phyloP scores from a whole-genome alignment of 2,329 filamentous ascomycete species.

The Fusarium solani-melongenae region DNA sequence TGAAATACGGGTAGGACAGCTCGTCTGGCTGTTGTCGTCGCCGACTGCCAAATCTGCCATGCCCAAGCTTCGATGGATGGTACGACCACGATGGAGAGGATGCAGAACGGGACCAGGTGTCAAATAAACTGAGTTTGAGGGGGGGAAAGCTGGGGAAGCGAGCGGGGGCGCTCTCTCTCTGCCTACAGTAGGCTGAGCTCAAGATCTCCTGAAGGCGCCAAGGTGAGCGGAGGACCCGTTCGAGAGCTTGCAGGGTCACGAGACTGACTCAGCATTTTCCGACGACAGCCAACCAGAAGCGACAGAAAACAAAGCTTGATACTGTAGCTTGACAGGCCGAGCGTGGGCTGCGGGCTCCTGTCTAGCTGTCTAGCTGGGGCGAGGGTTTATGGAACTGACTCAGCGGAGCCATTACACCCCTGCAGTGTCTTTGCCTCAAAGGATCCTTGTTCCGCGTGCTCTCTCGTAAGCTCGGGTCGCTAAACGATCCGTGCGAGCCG shows the following conservation, averaged over 20 bases:
- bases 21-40: neutral
- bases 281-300: neutral
- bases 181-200: neutral
- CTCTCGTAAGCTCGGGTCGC: no score
- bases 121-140: neutral
- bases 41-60: neutral
- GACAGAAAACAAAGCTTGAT: neutral
- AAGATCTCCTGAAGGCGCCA: neutral
- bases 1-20: neutral
- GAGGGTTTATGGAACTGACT: no score
- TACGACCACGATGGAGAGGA: neutral
- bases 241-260: neutral
- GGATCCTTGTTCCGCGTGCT: no score
- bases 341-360: no score
- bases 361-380: no score
- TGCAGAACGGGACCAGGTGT: neutral
- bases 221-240: neutral
- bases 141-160: neutral
- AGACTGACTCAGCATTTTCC: neutral
- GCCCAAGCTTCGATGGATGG: neutral
- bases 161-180: neutral
- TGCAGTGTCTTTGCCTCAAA: no score
- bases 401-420: no score
- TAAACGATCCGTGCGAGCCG: no score
- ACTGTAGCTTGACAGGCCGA: neutral